These are phyloP conservation scores for Microbotryum saponariae DNA, from an alignment of 1,284 basidiomycete genomes.

Conservation along the genomic window DNA sequence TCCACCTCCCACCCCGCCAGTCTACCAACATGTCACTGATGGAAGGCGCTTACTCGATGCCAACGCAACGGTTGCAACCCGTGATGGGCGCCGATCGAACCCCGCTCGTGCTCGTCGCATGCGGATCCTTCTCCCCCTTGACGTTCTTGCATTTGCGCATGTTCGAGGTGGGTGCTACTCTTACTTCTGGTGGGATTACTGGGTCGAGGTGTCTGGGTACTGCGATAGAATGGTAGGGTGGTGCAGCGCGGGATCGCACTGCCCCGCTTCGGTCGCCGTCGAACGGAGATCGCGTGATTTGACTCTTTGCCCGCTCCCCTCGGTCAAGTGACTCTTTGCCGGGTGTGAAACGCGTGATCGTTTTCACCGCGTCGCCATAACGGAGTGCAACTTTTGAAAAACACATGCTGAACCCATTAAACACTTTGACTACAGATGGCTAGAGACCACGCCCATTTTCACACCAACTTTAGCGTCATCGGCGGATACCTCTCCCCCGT, in stretches of 20 bases:
- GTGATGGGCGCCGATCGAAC: constrained; percentile 30
- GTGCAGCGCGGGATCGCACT: too few species aligned
- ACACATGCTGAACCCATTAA: too few species aligned
- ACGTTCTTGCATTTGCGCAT: constrained; percentile 40
- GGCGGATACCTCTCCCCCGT: constrained; percentile 38
- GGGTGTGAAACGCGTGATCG: too few species aligned
- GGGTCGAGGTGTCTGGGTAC: too few species aligned
- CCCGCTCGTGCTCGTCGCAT: constrained; percentile 38
- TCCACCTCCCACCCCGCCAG: background rate
- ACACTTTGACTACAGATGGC: constrained; percentile 22
- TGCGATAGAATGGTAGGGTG: too few species aligned
- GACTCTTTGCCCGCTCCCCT: background rate
- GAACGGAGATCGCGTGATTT: background rate
- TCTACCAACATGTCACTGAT: constrained; percentile 3
- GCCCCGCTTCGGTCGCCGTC: background rate
- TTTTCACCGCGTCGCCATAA: too few species aligned
- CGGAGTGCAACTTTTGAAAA: too few species aligned
- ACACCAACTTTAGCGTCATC: constrained; percentile 35
- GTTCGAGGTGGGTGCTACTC: constrained; percentile 33
- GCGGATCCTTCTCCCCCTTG: constrained; percentile 37
- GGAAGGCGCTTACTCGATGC: constrained; percentile 28
- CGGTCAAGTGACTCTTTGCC: background rate
- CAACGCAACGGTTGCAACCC: constrained; percentile 17
- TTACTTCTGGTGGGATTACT: background rate
- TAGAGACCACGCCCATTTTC: constrained; percentile 32